Evolutionary conservation across 2,329 filamentous ascomycete species (phyloP).

Genomic region (Anthostomella pinea): DNA sequence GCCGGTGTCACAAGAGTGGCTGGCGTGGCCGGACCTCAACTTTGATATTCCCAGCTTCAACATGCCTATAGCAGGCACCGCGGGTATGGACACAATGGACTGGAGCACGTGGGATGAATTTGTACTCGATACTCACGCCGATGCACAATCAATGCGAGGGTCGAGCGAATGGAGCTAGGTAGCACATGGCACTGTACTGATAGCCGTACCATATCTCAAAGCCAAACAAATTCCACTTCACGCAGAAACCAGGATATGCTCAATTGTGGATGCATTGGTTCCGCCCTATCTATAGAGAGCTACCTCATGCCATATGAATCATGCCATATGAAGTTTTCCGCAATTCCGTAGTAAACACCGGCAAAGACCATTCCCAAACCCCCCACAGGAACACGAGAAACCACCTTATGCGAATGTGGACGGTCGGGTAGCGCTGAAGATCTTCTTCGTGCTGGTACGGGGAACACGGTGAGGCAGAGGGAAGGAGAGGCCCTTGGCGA

Average conservation of each 20-base stretch:
- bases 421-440: conserved; percentile 90
- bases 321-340: conserved; percentile 60
- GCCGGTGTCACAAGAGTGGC: conserved; percentile 19
- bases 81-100: conserved; percentile 24
- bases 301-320: conserved; percentile 50
- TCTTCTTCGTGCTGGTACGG: conserved; percentile 80
- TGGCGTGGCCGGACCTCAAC: conserved; percentile 24
- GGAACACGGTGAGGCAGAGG: conserved; percentile 94
- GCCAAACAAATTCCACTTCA: conserved; percentile 8
- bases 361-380: conserved; percentile 52
- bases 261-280: conserved; percentile 29
- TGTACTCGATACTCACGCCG: conserved; percentile 38
- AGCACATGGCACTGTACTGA: conserved; percentile 10
- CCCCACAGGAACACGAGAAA: conserved; percentile 49
- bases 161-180: conserved; percentile 21
- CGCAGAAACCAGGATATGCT: conserved; percentile 12
- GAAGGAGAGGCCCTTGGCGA: conserved; percentile 94
- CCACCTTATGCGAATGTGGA: conserved; percentile 91
- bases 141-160: conserved; percentile 24
- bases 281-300: conserved; percentile 41
- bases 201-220: conserved; percentile 1
- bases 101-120: conserved; percentile 46
- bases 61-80: background rate
- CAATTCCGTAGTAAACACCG: conserved; percentile 59
- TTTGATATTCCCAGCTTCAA: conserved; percentile 23